These are phyloP conservation scores for Globisporangium emineosum DNA, from an alignment of 352 stramenopile genomes.

Conservation along the genomic window DNA sequence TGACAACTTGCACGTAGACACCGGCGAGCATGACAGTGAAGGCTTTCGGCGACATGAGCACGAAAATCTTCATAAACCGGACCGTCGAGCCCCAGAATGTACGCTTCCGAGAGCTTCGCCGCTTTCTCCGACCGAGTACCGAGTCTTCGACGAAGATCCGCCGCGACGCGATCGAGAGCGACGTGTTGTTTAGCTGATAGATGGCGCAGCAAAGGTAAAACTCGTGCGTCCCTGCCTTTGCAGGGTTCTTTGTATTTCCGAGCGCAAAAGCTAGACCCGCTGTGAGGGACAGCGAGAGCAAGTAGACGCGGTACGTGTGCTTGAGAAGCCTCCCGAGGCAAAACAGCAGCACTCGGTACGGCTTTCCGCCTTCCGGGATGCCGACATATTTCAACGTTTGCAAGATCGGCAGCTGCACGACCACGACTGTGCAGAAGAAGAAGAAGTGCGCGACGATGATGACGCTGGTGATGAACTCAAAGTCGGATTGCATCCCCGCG, in stretches of 20 bases:
- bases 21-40: neutral
- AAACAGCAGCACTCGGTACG: slow-evolving; percentile 8
- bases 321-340: slow-evolving; percentile 14
- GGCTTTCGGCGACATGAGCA: neutral
- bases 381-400: slow-evolving; percentile 16
- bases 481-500: neutral
- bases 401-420: slow-evolving; percentile 19
- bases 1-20: slow-evolving; percentile 4
- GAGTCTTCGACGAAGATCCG: slow-evolving; percentile 10
- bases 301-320: neutral
- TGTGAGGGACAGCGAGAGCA: neutral
- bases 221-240: neutral
- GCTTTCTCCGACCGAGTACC: neutral
- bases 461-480: slow-evolving; percentile 1
- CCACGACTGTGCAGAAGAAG: slow-evolving; percentile 18
- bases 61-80: neutral
- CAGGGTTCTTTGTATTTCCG: neutral
- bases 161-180: neutral
- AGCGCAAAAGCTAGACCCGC: neutral
- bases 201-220: slow-evolving; percentile 10
- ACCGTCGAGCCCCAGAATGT: neutral
- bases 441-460: neutral
- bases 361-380: slow-evolving; percentile 2
- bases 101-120: neutral
- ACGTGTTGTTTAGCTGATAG: slow-evolving; percentile 7